phyloP scores from a whole-genome alignment of 2,329 filamentous ascomycete species.

The Sphaerostilbella broomeana region DNA sequence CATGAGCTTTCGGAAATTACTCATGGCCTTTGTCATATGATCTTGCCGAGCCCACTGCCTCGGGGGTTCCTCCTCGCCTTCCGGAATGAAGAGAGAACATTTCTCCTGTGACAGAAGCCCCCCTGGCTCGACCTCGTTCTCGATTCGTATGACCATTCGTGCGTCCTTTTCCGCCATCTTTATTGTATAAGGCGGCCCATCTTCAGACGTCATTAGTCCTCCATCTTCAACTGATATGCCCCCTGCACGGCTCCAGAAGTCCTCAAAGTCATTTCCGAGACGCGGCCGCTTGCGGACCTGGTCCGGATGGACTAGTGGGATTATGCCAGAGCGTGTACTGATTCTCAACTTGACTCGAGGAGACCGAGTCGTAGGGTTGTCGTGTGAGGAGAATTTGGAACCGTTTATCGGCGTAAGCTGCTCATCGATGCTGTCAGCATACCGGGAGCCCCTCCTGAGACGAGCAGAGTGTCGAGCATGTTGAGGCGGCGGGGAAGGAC shows the following conservation, averaged over 20 bases:
- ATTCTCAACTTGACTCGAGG: slow-evolving; percentile 46
- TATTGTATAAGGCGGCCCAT: slow-evolving; percentile 51
- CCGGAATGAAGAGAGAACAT: slow-evolving; percentile 67
- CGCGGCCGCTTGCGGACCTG: slow-evolving; percentile 49
- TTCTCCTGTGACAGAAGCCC: slow-evolving; percentile 64
- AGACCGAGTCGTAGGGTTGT: slow-evolving; percentile 25
- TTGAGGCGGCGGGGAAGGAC: slow-evolving; percentile 35
- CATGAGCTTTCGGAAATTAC: slow-evolving; percentile 76
- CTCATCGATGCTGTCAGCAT: slow-evolving; percentile 24
- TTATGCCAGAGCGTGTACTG: slow-evolving; percentile 24
- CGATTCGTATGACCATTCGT: slow-evolving; percentile 58
- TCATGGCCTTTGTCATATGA: slow-evolving; percentile 71
- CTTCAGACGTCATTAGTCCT: slow-evolving; percentile 48
- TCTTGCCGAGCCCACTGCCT: slow-evolving; percentile 83
- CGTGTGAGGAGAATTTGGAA: slow-evolving; percentile 13
- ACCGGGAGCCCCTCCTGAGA: slow-evolving; percentile 37
- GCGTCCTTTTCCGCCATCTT: slow-evolving; percentile 64
- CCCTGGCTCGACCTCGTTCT: slow-evolving; percentile 66
- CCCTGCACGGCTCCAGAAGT: slow-evolving; percentile 48
- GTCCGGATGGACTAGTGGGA: slow-evolving; percentile 55
- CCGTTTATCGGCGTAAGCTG: slow-evolving; percentile 14
- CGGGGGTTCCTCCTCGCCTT: slow-evolving; percentile 64
- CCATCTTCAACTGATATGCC: slow-evolving; percentile 51
- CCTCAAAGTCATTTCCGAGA: slow-evolving; percentile 48
- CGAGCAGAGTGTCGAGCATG: slow-evolving; percentile 35